Percentiles rank a stretch among this genome's conserved stretches.
These are phyloP conservation scores for Gossypium gossypioides DNA, from an alignment of 441 rosid genomes.

Conservation along the genomic window DNA sequence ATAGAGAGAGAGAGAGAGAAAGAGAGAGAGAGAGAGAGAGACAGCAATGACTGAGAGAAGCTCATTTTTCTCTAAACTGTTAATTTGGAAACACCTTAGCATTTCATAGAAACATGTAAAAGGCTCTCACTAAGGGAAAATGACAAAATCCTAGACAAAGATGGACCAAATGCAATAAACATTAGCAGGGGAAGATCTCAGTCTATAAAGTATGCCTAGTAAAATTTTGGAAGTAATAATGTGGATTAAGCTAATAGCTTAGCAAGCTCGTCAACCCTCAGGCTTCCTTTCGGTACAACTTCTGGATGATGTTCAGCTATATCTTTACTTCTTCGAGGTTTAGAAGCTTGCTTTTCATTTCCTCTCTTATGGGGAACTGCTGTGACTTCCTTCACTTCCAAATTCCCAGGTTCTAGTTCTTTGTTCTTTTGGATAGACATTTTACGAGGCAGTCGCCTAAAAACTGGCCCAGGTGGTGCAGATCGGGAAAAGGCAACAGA, in stretches of 20 bases:
- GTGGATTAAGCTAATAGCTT: constrained; percentile 45
- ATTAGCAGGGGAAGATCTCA: not conserved
- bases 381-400: constrained; percentile 19
- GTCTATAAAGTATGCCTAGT: not conserved
- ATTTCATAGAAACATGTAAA: not conserved
- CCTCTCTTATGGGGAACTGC: constrained; percentile 16
- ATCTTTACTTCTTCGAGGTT: constrained; percentile 12
- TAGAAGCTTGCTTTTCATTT: constrained; percentile 18
- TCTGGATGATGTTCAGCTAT: constrained; percentile 22
- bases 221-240: not conserved
- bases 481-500: constrained; percentile 45
- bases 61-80: not conserved
- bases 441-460: constrained; percentile 32
- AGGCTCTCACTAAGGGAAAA: not conserved
- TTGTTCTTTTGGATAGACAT: constrained; percentile 23
- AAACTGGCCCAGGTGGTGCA: constrained; percentile 55
- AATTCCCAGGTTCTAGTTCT: constrained; percentile 27
- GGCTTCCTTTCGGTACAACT: constrained; percentile 41
- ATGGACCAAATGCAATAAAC: not conserved
- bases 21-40: not conserved
- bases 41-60: not conserved
- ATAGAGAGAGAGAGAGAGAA: too few relatives aligned
- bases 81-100: not conserved
- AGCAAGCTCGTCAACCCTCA: constrained; percentile 72
- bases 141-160: not conserved